Evolutionary conservation across 2,329 filamentous ascomycete genomes (phyloP).

Genomic region (Xylariaceae sp.): DNA sequence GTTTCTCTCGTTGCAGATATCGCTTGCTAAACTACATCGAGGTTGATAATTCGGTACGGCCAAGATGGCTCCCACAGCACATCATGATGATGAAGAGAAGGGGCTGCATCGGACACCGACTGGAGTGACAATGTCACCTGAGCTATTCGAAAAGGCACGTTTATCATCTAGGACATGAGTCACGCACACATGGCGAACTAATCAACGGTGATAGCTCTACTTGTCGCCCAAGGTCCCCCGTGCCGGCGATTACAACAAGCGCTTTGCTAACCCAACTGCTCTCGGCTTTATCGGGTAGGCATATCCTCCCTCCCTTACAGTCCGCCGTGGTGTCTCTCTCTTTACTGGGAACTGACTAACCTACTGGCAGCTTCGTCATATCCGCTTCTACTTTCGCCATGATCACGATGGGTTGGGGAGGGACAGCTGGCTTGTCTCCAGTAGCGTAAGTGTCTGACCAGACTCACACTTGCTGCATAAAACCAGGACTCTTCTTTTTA

Average conservation of each 20-base stretch:
- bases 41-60: too few relatives aligned
- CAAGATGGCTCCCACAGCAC: constrained; percentile 11
- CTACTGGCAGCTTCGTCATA: constrained; percentile 33
- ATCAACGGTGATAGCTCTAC: constrained; percentile 27
- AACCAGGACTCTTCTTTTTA: background rate
- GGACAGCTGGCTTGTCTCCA: constrained; percentile 29
- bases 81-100: constrained; percentile 32
- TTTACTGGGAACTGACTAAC: too few relatives aligned
- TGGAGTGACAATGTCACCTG: constrained; percentile 34
- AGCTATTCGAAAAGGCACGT: constrained; percentile 34
- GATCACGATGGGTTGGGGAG: constrained; percentile 35
- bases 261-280: constrained; percentile 35
- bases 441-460: constrained; percentile 29
- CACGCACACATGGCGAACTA: too few relatives aligned
- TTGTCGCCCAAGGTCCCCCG: constrained; percentile 34
- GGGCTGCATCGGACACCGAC: constrained; percentile 31
- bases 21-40: too few relatives aligned
- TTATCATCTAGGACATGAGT: too few relatives aligned
- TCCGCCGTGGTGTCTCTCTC: background rate
- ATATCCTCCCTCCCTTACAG: background rate
- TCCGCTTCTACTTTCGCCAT: constrained; percentile 34
- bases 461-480: constrained; percentile 2
- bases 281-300: constrained; percentile 35
- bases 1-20: too few relatives aligned
- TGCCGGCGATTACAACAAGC: constrained; percentile 31